phyloP scores from a whole-genome alignment of 2,329 filamentous ascomycete species.

The Phialophora chinensis region DNA sequence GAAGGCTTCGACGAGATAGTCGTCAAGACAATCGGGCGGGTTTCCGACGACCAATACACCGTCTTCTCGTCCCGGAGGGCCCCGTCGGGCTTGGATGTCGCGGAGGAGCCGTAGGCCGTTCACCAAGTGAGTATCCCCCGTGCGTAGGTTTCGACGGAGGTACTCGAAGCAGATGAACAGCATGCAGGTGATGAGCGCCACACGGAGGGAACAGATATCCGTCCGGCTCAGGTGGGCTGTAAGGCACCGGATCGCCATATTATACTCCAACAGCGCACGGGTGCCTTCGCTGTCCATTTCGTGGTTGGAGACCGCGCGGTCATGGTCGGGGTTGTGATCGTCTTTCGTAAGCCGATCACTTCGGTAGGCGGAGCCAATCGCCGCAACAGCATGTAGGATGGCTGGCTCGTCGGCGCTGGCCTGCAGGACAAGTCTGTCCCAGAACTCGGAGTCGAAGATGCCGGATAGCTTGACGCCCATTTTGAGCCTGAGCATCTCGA shows the following conservation, averaged over 20 bases:
- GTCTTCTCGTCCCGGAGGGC: background rate
- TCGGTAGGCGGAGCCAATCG: constrained; percentile 49
- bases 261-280: constrained; percentile 50
- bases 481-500: constrained; percentile 43
- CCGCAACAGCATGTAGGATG: constrained; percentile 51
- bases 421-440: constrained; percentile 50
- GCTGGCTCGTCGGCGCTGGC: constrained; percentile 49
- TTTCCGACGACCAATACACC: background rate
- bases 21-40: constrained; percentile 27
- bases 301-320: constrained; percentile 33
- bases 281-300: background rate
- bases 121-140: constrained; percentile 43
- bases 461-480: constrained; percentile 46
- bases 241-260: constrained; percentile 48
- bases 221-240: constrained; percentile 40
- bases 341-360: constrained; percentile 20
- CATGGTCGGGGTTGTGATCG: background rate
- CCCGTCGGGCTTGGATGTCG: background rate
- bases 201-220: constrained; percentile 43
- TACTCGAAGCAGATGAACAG: constrained; percentile 52
- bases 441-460: constrained; percentile 47
- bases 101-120: constrained; percentile 40
- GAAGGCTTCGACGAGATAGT: constrained; percentile 41
- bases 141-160: constrained; percentile 44
- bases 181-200: constrained; percentile 52